Conservation (phyloP, 2,329 filamentous ascomycete genomes). For the Magnaporthales sp. region DNA sequence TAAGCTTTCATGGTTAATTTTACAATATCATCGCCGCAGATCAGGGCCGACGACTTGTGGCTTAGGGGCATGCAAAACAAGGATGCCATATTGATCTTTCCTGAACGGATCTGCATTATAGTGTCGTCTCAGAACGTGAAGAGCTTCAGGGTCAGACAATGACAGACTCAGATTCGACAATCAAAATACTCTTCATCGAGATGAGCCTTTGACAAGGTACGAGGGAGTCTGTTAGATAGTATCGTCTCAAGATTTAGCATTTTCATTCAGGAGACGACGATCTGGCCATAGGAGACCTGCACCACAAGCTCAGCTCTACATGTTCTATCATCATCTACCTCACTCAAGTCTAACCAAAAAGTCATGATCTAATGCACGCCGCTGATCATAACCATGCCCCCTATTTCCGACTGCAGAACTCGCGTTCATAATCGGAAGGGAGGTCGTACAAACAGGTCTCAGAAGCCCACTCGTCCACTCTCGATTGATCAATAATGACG, state of each 20-base stretch:
- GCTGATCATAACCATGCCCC: background rate
- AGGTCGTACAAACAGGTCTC: background rate
- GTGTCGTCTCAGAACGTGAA: too few species aligned
- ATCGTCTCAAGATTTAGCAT: background rate
- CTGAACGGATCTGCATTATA: background rate
- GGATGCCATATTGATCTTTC: background rate
- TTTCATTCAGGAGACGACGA: background rate
- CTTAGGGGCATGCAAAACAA: background rate
- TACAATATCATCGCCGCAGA: background rate
- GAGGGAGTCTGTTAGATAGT: background rate
- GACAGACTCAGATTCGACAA: too few species aligned
- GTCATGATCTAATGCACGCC: background rate
- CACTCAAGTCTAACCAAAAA: background rate
- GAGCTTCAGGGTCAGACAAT: too few species aligned
- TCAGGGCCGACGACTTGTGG: too few species aligned
- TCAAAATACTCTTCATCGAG: background rate
- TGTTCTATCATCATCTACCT: too few species aligned
- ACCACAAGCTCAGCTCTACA: background rate
- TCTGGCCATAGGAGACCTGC: too few species aligned
- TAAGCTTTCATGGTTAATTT: background rate
- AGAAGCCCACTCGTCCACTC: background rate
- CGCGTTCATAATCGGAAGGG: background rate
- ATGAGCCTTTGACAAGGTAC: background rate
- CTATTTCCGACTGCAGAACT: background rate
- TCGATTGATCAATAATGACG: background rate